These are phyloP conservation scores for Leccinellum rugosiceps DNA, from an alignment of 768 basidiomycete genomes.

Conservation along the genomic window DNA sequence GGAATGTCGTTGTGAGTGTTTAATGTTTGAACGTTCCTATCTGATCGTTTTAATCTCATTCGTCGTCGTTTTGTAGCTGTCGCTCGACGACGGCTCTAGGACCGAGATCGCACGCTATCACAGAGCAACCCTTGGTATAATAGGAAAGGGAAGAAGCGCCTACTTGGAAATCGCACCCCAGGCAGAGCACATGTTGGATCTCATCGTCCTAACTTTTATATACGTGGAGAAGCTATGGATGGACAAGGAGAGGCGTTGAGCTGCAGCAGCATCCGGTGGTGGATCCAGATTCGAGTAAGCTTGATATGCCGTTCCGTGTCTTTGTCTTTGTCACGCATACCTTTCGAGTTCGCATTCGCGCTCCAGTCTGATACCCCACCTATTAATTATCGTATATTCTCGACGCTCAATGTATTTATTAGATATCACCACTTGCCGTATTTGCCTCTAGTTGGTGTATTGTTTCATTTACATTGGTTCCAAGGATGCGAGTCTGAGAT, in stretches of 20 bases:
- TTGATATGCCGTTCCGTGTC: neutral
- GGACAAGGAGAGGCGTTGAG: conserved; percentile 17
- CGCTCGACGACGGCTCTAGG: conserved; percentile 11
- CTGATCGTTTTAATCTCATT: conserved; percentile 1
- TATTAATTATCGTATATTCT: neutral
- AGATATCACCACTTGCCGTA: neutral
- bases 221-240: conserved; percentile 30
- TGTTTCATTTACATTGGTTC: neutral
- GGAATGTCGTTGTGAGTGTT: conserved; percentile 14
- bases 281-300: conserved; percentile 11
- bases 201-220: conserved; percentile 28
- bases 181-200: conserved; percentile 24
- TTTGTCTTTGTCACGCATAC: neutral
- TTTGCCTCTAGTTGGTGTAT: neutral
- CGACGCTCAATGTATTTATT: neutral
- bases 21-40: neutral
- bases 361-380: neutral
- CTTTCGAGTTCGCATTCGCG: neutral
- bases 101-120: conserved; percentile 21
- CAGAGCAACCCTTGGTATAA: conserved; percentile 23
- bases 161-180: conserved; percentile 21
- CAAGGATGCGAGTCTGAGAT: neutral
- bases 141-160: conserved; percentile 18
- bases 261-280: conserved; percentile 11
- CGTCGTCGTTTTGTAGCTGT: conserved; percentile 10